phyloP scores from a whole-genome alignment of 306 rosid genomes.

The Neltuma alba region DNA sequence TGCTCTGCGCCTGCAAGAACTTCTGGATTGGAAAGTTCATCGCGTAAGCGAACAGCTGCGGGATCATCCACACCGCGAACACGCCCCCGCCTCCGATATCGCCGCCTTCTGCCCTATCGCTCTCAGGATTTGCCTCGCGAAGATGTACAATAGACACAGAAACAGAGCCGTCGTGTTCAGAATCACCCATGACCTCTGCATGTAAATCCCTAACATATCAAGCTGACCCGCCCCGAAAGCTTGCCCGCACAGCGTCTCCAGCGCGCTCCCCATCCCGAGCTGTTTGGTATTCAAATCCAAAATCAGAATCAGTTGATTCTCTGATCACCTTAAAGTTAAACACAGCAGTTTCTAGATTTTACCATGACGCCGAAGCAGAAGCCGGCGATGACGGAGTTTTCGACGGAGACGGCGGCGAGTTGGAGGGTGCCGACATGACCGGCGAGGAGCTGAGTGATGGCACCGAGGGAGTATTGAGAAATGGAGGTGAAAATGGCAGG shows the following conservation, averaged over 20 bases:
- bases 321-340: neutral
- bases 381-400: constrained; percentile 93
- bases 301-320: neutral
- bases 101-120: constrained; percentile 69
- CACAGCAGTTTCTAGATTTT: neutral
- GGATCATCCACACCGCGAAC: constrained; percentile 50
- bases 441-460: constrained; percentile 78
- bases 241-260: constrained; percentile 92
- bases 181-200: constrained; percentile 92
- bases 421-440: constrained; percentile 77
- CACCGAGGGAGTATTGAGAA: constrained; percentile 90
- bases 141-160: constrained; percentile 53
- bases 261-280: constrained; percentile 96
- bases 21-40: too few relatives aligned
- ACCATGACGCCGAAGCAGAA: constrained; percentile 85
- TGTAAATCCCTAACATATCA: constrained; percentile 82
- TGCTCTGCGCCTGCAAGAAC: too few relatives aligned
- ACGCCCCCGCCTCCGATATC: constrained; percentile 67
- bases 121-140: constrained; percentile 50
- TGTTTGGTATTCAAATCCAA: constrained; percentile 32
- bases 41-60: constrained; percentile 76
- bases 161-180: constrained; percentile 47
- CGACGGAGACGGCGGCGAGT: constrained; percentile 87
- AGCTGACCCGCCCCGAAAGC: constrained; percentile 80
- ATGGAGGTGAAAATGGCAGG: constrained; percentile 86